These are phyloP conservation scores for Trichaptum fuscoviolaceum DNA, from an alignment of 768 basidiomycete genomes.

Conservation along the genomic window DNA sequence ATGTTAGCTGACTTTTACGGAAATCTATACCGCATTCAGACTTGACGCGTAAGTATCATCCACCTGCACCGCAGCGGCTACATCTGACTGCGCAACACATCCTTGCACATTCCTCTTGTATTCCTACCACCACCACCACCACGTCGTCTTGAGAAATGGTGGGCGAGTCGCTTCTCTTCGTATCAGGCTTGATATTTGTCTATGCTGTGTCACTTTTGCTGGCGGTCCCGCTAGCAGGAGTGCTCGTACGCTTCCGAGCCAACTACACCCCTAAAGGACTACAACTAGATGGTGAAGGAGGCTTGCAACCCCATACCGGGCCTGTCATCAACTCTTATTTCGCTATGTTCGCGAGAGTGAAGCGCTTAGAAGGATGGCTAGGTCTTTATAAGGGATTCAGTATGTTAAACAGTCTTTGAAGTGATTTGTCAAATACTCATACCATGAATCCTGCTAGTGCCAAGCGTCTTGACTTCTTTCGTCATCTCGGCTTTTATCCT, in stretches of 20 bases:
- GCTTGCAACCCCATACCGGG: slow-evolving; percentile 63
- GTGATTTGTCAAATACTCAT: background rate
- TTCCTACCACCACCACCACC: background rate
- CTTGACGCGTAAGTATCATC: background rate
- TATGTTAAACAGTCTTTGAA: slow-evolving; percentile 21
- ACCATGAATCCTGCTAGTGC: slow-evolving; percentile 33
- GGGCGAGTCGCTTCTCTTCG: background rate
- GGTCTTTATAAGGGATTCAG: slow-evolving; percentile 82
- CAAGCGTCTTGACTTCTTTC: slow-evolving; percentile 41
- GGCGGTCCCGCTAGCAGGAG: slow-evolving; percentile 42
- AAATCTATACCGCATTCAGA: background rate
- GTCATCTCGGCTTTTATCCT: slow-evolving; percentile 55
- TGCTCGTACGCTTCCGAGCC: slow-evolving; percentile 71
- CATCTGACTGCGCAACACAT: background rate
- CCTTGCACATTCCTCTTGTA: background rate
- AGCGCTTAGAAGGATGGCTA: slow-evolving; percentile 65
- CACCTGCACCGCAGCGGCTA: background rate
- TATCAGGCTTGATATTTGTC: background rate
- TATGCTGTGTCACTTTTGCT: slow-evolving; percentile 38
- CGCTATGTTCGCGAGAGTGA: slow-evolving; percentile 66
- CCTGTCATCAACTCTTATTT: slow-evolving; percentile 75
- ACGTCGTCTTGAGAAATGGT: background rate
- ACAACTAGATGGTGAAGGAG: slow-evolving; percentile 72
- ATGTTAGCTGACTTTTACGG: background rate
- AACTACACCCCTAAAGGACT: slow-evolving; percentile 86